phyloP scores from a whole-genome alignment of 306 rosid genomes.

The Inga leiocalycina region DNA sequence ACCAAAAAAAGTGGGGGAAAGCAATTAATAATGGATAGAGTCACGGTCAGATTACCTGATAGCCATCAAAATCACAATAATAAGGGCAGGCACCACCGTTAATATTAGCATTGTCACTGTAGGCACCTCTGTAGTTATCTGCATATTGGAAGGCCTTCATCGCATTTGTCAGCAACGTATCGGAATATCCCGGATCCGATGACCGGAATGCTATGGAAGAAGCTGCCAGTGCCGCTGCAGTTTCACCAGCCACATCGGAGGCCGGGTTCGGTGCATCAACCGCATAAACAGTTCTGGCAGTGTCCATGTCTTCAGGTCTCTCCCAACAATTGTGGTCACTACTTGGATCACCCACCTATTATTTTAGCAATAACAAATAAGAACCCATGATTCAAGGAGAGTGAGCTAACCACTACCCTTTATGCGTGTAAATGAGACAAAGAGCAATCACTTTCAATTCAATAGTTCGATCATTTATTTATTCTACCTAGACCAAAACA shows the following conservation, averaged over 20 bases:
- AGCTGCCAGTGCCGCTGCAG: conserved; percentile 79
- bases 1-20: background rate
- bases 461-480: background rate
- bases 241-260: conserved; percentile 83
- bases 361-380: background rate
- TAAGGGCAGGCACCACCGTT: conserved; percentile 80
- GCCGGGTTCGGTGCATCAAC: conserved; percentile 88
- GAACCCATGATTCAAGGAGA: background rate
- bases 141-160: conserved; percentile 66
- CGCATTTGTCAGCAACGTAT: conserved; percentile 65
- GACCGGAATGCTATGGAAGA: conserved; percentile 70
- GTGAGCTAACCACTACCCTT: background rate
- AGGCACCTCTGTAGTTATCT: conserved; percentile 75
- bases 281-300: conserved; percentile 66
- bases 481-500: background rate
- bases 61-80: conserved; percentile 81
- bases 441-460: background rate
- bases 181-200: conserved; percentile 63
- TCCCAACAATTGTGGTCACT: conserved; percentile 82
- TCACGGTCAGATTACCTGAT: conserved; percentile 56
- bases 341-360: conserved; percentile 85
- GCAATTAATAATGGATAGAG: conserved; percentile 7
- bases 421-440: background rate
- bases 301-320: conserved; percentile 96
- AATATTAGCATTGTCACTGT: conserved; percentile 69